Evolutionary conservation across 805 yeast species (phyloP), one percentile per base, ranked within the genome.

Genomic region (Naumovozyma baii): DNA sequence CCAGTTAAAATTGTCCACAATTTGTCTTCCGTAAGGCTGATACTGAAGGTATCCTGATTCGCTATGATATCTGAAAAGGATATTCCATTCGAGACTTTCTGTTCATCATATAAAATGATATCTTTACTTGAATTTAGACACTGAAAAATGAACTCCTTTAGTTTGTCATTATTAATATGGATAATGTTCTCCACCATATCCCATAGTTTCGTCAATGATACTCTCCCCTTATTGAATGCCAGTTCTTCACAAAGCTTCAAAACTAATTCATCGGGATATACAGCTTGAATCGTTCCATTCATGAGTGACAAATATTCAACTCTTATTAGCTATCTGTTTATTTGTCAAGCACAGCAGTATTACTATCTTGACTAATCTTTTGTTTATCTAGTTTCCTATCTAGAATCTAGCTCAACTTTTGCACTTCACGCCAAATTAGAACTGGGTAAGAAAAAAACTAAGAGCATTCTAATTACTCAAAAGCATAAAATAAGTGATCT

Each of bases 1-100:
- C 83, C 83, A 0, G 84, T 73, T 31, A 82, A 57, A 36, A 66
- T 68, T 14, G 67, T 50, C 69, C 83, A 80, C 49, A 76, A 76
- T 31, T 70, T 70, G 39, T 74, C 78, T 19, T 74, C 73, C 3
- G 69, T 64, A 3, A 81, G 73, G 13, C 62, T 59, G 3, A 70
- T 40, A n/a, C 41, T 34, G 30, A 37, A 19, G 26, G 36, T n/a
- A 38, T 34, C 36, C 18, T 35, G 38, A 12, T 33, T 30, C 35
- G 22, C 34, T 10, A 35, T 36, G 35, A 39, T 19, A 12, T 8
- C 32, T 32, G 14, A 33, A 20, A 34, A 39, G 29, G 15, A 25
- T 9, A 30, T 42, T 37, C 25, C 47, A 43, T 32, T 38, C 12
- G 31, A 37, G 29, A 34, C 8, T 7, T 10, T 4, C 7, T 38